These are phyloP conservation scores for Colletotrichum zoysiae DNA, from an alignment of 2,329 filamentous ascomycete species.

Conservation along the genomic window DNA sequence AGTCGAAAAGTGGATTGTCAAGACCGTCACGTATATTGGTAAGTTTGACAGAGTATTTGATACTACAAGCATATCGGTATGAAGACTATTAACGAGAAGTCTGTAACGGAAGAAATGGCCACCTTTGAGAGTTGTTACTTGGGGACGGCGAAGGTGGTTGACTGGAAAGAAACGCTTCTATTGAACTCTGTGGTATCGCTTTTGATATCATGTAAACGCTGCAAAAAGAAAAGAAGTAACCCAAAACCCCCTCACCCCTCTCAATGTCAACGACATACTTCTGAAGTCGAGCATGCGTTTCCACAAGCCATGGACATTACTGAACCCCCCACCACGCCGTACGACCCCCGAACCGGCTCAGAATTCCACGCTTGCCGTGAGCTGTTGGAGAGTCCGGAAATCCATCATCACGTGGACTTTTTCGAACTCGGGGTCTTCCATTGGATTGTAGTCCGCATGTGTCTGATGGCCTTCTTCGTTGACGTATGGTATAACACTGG, in stretches of 20 bases:
- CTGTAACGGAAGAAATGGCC: too few species aligned
- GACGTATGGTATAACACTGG: neutral
- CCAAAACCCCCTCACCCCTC: neutral
- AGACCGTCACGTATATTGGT: too few species aligned
- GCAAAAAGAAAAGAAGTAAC: neutral
- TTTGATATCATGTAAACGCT: neutral
- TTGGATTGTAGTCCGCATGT: neutral
- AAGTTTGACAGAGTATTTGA: too few species aligned
- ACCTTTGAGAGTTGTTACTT: neutral
- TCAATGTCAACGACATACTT: neutral
- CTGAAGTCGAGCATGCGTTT: neutral
- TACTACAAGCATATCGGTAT: too few species aligned
- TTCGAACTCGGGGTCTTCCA: neutral
- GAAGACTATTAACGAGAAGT: too few species aligned
- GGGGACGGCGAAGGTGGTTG: neutral
- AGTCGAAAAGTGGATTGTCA: too few species aligned
- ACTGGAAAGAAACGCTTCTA: neutral
- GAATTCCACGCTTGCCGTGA: neutral
- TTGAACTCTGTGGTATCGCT: neutral
- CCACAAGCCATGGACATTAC: neutral
- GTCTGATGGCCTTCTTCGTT: neutral
- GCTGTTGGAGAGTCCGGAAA: slow-evolving; percentile 1
- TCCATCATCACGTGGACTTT: neutral
- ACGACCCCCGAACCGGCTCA: neutral
- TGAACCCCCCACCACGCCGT: neutral